Evolutionary conservation across 2,329 filamentous ascomycete genomes (phyloP).

Genomic region (Hymenotorrendiella dingleyae): DNA sequence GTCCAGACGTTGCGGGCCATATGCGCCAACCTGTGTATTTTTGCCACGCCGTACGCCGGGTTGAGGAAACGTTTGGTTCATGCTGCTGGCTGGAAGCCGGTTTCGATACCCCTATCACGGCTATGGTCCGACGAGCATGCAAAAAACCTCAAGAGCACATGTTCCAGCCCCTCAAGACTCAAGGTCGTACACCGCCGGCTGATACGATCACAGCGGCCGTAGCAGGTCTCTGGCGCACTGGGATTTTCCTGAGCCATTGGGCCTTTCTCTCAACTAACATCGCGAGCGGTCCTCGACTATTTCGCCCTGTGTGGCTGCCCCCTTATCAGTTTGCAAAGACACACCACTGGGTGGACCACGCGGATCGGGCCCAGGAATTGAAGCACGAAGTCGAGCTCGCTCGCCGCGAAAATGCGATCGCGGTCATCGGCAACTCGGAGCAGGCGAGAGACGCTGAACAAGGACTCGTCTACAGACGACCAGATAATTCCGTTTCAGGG

Average conservation of each 20-base stretch:
- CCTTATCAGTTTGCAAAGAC: slow-evolving; percentile 34
- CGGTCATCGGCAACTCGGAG: neutral
- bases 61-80: slow-evolving; percentile 3
- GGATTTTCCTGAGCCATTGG: slow-evolving; percentile 29
- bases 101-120: slow-evolving; percentile 18
- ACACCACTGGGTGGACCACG: slow-evolving; percentile 27
- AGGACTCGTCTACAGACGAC: neutral
- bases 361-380: slow-evolving; percentile 5
- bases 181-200: neutral
- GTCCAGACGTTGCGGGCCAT: slow-evolving; percentile 21
- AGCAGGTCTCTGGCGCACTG: slow-evolving; percentile 27
- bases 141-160: neutral
- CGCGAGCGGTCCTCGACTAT: slow-evolving; percentile 5
- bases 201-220: slow-evolving; percentile 21
- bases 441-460: neutral
- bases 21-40: slow-evolving; percentile 26
- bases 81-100: slow-evolving; percentile 28
- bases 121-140: neutral
- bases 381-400: neutral
- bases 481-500: no score
- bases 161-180: neutral
- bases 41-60: slow-evolving; percentile 21
- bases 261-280: slow-evolving; percentile 19
- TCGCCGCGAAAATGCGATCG: no score
- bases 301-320: slow-evolving; percentile 21